Evolutionary conservation across 1,284 basidiomycete species (phyloP).

Genomic region (Kalmanozyma brasiliensis): DNA sequence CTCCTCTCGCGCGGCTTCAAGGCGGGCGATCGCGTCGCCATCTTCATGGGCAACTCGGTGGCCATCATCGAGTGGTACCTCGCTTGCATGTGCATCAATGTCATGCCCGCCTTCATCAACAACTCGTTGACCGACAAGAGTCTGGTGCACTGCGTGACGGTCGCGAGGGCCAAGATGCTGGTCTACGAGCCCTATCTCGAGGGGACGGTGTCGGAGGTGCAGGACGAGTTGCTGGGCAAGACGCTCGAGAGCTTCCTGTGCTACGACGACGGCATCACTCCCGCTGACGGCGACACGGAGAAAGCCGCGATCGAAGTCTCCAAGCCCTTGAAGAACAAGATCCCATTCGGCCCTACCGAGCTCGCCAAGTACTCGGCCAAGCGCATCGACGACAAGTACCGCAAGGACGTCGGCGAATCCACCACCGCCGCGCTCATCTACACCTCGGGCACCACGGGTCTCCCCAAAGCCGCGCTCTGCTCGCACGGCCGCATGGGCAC

Average conservation of each 20-base stretch:
- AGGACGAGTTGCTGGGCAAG: slow-evolving; percentile 39
- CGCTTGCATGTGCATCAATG: slow-evolving; percentile 60
- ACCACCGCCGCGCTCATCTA: slow-evolving; percentile 59
- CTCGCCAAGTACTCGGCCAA: slow-evolving; percentile 46
- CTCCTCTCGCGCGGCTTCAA: slow-evolving; percentile 55
- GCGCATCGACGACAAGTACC: slow-evolving; percentile 41
- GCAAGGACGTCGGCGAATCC: slow-evolving; percentile 43
- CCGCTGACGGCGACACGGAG: slow-evolving; percentile 42
- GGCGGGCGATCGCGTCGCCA: slow-evolving; percentile 56
- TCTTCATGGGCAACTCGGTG: slow-evolving; percentile 62
- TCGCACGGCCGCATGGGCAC: slow-evolving; percentile 65
- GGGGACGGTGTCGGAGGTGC: slow-evolving; percentile 48
- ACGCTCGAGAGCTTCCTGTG: slow-evolving; percentile 49
- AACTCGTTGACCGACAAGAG: slow-evolving; percentile 63
- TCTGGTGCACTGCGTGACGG: slow-evolving; percentile 64
- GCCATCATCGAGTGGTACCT: slow-evolving; percentile 58
- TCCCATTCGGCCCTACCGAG: slow-evolving; percentile 50
- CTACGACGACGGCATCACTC: slow-evolving; percentile 62
- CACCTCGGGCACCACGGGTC: slow-evolving; percentile 61
- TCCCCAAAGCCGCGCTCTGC: slow-evolving; percentile 68
- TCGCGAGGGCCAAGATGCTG: slow-evolving; percentile 58
- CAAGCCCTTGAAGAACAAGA: slow-evolving; percentile 35
- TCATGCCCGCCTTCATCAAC: slow-evolving; percentile 68
- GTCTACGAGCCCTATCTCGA: slow-evolving; percentile 65
- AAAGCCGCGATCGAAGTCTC: slow-evolving; percentile 26